Conservation (phyloP, 2,329 filamentous ascomycete genomes). For the Cladosporium sp. region DNA sequence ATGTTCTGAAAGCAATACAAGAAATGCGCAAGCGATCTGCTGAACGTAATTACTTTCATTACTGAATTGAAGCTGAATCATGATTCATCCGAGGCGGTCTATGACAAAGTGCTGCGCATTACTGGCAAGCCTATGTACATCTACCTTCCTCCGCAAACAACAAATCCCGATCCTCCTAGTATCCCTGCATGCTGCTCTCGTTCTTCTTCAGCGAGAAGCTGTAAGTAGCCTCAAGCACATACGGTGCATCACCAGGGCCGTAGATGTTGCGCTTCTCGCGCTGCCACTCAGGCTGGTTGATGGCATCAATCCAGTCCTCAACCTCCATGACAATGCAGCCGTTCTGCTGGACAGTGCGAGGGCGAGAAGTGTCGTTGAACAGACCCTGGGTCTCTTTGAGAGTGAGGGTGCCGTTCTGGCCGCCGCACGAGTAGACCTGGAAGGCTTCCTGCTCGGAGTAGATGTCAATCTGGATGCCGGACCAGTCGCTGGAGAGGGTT, state of each 20-base stretch:
- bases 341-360: conserved; percentile 65
- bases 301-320: conserved; percentile 88
- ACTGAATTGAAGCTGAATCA: not conserved
- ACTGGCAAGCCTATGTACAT: no score
- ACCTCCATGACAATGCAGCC: conserved; percentile 89
- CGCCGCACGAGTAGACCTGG: conserved; percentile 81
- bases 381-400: conserved; percentile 69
- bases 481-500: conserved; percentile 66
- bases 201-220: conserved; percentile 34
- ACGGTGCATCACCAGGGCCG: conserved; percentile 40
- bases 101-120: no score
- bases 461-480: conserved; percentile 78
- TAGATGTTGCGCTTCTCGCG: conserved; percentile 53
- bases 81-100: not conserved
- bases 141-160: no score
- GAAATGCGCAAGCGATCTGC: no score
- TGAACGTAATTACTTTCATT: not conserved
- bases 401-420: conserved; percentile 61
- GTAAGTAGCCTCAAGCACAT: conserved; percentile 43
- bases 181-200: not conserved
- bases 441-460: conserved; percentile 80
- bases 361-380: conserved; percentile 49
- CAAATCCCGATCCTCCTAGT: not conserved
- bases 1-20: no score
- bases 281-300: conserved; percentile 91